Conservation (phyloP, 2,329 filamentous ascomycete genomes). For the Didymellaceae sp. region DNA sequence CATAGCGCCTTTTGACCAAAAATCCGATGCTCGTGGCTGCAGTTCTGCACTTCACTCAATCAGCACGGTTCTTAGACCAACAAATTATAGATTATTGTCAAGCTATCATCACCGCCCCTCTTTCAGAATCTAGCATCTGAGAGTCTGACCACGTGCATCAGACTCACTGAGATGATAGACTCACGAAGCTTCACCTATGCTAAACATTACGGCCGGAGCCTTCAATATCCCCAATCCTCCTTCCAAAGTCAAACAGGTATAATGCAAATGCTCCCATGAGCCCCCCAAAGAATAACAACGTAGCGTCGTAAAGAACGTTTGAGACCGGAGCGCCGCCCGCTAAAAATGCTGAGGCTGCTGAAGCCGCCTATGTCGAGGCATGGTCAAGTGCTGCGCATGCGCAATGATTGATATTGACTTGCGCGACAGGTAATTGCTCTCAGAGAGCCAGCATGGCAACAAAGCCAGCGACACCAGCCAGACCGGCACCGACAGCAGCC, state of each 20-base stretch:
- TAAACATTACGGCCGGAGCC: conserved; percentile 31
- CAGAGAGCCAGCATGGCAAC: conserved; percentile 54
- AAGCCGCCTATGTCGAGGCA: conserved; percentile 2
- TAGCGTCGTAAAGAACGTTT: conserved; percentile 43
- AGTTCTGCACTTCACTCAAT: background rate
- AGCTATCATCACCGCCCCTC: background rate
- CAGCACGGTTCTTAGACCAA: background rate
- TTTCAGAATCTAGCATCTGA: background rate
- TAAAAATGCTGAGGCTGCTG: conserved; percentile 22
- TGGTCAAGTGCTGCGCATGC: conserved; percentile 5
- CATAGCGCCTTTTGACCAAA: too few relatives aligned
- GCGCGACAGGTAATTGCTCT: conserved; percentile 13
- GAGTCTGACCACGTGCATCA: background rate
- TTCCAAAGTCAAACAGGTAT: conserved; percentile 18
- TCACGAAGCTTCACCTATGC: conserved; percentile 7
- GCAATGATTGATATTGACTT: background rate
- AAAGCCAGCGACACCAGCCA: conserved; percentile 51
- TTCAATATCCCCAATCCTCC: conserved; percentile 16
- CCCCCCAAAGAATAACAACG: conserved; percentile 38
- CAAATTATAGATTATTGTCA: conserved; percentile 16
- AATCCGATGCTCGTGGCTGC: too few relatives aligned
- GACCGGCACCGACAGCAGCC: conserved; percentile 47
- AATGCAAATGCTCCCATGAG: conserved; percentile 18
- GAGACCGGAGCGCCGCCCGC: conserved; percentile 33
- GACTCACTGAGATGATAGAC: background rate